Evolutionary conservation across 768 basidiomycete species (phyloP).

Genomic region (Rhodotorula diobovata): DNA sequence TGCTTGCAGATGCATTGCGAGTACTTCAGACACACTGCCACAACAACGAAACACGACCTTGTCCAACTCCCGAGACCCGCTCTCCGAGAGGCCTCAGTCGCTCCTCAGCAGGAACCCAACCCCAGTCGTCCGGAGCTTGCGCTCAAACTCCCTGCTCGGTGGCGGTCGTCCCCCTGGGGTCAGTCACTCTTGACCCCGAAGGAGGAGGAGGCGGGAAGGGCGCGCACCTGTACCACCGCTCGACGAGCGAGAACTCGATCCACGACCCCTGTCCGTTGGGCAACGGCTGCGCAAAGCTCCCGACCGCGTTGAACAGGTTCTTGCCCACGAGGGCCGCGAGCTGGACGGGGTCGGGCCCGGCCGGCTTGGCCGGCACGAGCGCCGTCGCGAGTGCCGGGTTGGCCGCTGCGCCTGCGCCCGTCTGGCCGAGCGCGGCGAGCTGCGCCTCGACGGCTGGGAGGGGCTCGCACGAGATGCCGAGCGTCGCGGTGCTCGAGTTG

Average conservation of each 20-base stretch:
- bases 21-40: neutral
- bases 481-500: conserved; percentile 56
- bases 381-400: neutral
- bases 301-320: conserved; percentile 30
- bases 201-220: no score
- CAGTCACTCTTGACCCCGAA: no score
- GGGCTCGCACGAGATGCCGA: conserved; percentile 77
- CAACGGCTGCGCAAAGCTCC: conserved; percentile 27
- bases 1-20: no score
- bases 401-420: neutral
- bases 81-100: neutral
- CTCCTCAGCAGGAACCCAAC: conserved; percentile 24
- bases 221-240: conserved; percentile 31
- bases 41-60: neutral
- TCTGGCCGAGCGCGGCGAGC: conserved; percentile 46
- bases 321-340: conserved; percentile 29
- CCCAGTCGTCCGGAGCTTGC: conserved; percentile 27
- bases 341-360: conserved; percentile 4
- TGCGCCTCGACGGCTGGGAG: conserved; percentile 61
- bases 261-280: conserved; percentile 9
- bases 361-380: neutral
- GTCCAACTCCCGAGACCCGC: neutral
- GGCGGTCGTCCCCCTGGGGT: no score
- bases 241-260: conserved; percentile 20
- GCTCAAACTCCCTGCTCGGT: conserved; percentile 27